Evolutionary conservation across 805 yeast genomes (phyloP).

Genomic region (Wickerhamomyces pijperi): DNA sequence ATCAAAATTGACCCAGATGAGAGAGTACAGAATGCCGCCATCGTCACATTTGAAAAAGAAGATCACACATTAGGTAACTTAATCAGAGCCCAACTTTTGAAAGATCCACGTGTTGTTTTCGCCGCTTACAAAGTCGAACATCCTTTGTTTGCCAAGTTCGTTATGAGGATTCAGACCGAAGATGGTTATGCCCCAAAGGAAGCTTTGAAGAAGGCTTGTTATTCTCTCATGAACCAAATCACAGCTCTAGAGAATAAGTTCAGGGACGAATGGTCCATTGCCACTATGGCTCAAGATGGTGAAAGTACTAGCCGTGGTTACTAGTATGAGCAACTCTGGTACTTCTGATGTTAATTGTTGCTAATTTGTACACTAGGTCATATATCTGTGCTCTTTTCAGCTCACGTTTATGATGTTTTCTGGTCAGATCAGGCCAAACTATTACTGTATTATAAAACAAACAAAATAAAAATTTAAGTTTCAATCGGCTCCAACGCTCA

Average conservation of each 20-base stretch:
- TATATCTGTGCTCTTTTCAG: too few species aligned
- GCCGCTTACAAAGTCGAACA: conserved; percentile 98
- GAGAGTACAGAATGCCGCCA: conserved; percentile 89
- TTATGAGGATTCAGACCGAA: conserved; percentile 90
- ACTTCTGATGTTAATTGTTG: not conserved
- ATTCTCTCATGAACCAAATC: conserved; percentile 69
- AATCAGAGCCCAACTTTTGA: conserved; percentile 73
- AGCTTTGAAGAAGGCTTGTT: conserved; percentile 85
- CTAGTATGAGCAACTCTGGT: too few species aligned
- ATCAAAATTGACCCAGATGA: conserved; percentile 86
- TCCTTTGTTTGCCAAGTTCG: conserved; percentile 91
- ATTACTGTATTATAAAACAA: not conserved
- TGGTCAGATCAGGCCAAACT: not conserved
- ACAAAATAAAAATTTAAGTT: too few species aligned
- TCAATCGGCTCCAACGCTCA: too few species aligned
- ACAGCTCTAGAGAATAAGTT: conserved; percentile 67
- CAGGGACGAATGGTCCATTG: conserved; percentile 86
- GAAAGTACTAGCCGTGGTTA: not conserved
- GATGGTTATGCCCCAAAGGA: conserved; percentile 89
- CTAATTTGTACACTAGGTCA: not conserved
- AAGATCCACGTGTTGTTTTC: conserved; percentile 82
- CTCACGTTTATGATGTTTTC: not conserved
- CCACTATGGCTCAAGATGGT: conserved; percentile 48
- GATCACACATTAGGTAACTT: conserved; percentile 95
- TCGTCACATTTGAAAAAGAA: conserved; percentile 88